These are phyloP conservation scores for Rossbeevera mucosa DNA, from an alignment of 768 basidiomycete genomes.

Conservation along the genomic window DNA sequence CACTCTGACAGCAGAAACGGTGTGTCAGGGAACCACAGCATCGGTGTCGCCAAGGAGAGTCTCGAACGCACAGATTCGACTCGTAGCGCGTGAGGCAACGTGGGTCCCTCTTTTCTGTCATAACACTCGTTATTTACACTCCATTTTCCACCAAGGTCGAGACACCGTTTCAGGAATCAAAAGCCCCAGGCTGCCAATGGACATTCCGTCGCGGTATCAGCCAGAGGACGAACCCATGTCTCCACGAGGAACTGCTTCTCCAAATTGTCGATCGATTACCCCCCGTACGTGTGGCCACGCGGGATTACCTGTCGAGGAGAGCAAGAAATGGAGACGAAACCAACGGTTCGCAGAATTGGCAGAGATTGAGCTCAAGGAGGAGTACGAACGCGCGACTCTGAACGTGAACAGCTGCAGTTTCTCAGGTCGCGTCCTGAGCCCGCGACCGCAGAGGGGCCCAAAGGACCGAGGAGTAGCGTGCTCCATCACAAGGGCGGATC, in stretches of 20 bases:
- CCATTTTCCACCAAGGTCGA: conserved; percentile 38
- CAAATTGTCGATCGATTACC: conserved; percentile 7
- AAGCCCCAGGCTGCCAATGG: conserved; percentile 59
- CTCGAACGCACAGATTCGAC: conserved; percentile 53
- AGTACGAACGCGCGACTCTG: conserved; percentile 47
- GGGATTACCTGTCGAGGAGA: conserved; percentile 21
- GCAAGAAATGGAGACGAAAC: conserved; percentile 30
- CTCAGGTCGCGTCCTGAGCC: no score
- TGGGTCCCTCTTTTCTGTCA: conserved; percentile 35
- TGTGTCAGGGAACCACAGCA: conserved; percentile 24
- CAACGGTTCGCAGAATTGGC: conserved; percentile 48
- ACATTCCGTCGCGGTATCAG: conserved; percentile 61
- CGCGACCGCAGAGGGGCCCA: conserved; percentile 33
- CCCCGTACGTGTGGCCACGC: conserved; percentile 10
- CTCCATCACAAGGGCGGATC: conserved; percentile 29
- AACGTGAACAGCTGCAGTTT: no score
- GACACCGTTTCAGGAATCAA: conserved; percentile 49
- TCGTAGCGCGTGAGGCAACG: conserved; percentile 52
- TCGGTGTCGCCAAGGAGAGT: conserved; percentile 30
- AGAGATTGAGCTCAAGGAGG: conserved; percentile 51
- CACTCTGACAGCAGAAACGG: conserved; percentile 15
- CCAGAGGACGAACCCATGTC: conserved; percentile 39
- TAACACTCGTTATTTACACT: neutral
- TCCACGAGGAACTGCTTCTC: conserved; percentile 27
- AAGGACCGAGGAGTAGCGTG: conserved; percentile 21